phyloP scores from a whole-genome alignment of 2,329 filamentous ascomycete species.

The Ceratocystis harringtonii region DNA sequence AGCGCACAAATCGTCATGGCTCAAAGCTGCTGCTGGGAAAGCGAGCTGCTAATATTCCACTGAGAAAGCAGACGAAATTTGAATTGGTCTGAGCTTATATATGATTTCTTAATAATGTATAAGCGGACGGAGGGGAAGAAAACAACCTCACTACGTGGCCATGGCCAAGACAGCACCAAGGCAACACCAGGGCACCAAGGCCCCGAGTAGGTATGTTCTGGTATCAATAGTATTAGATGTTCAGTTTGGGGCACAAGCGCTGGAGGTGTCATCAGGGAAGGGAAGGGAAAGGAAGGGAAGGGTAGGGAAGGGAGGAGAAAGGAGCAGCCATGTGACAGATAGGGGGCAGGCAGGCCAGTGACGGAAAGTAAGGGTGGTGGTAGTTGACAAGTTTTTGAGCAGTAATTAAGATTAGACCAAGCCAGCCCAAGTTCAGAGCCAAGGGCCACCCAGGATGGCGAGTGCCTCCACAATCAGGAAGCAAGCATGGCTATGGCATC shows the following conservation, averaged over 20 bases:
- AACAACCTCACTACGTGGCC: no score
- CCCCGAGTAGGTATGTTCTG: no score
- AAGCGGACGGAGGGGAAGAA: no score
- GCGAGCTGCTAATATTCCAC: not conserved
- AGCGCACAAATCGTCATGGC: not conserved
- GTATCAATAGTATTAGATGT: not conserved
- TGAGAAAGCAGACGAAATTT: no score
- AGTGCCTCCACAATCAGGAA: not conserved
- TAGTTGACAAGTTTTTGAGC: not conserved
- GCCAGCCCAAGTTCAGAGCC: not conserved
- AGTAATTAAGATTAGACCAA: not conserved
- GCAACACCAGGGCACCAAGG: no score
- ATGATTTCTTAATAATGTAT: no score
- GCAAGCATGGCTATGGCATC: not conserved
- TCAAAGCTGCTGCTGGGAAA: not conserved
- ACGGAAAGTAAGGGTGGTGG: not conserved
- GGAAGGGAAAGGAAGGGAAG: not conserved
- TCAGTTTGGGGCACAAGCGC: not conserved
- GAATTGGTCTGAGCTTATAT: no score
- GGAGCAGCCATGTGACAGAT: not conserved
- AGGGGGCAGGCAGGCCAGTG: not conserved
- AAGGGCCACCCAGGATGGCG: not conserved
- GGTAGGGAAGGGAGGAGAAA: not conserved
- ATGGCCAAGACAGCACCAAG: no score
- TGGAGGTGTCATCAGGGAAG: not conserved